These are phyloP conservation scores for Stemphylium lycopersici DNA, from an alignment of 2,329 filamentous ascomycete genomes.

Conservation along the genomic window DNA sequence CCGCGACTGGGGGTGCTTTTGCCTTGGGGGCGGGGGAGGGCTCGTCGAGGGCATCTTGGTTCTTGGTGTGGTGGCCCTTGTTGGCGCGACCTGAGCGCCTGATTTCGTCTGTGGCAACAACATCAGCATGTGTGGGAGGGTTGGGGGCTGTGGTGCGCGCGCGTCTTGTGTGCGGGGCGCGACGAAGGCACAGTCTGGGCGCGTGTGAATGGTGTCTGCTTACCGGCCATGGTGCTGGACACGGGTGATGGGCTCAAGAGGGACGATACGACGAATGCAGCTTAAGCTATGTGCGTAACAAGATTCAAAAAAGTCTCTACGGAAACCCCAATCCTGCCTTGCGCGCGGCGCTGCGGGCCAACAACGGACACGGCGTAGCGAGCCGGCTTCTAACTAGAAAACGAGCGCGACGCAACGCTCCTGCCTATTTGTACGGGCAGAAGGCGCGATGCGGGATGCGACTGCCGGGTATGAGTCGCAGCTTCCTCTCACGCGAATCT, in stretches of 20 bases:
- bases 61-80: constrained; percentile 93
- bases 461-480: constrained; percentile 25
- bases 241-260: constrained; percentile 39
- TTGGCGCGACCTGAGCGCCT: constrained; percentile 94
- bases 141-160: constrained; percentile 18
- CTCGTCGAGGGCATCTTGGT: constrained; percentile 65
- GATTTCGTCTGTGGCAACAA: constrained; percentile 69
- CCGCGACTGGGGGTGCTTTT: constrained; percentile 52
- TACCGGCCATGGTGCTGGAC: constrained; percentile 64
- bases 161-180: constrained; percentile 9
- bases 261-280: constrained; percentile 38
- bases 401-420: constrained; percentile 25
- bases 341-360: constrained; percentile 28
- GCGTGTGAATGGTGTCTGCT: constrained; percentile 52
- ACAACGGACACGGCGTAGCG: constrained; percentile 24
- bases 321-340: constrained; percentile 33
- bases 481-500: constrained; percentile 31
- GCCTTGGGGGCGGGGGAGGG: constrained; percentile 54
- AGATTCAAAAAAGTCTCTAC: constrained; percentile 47
- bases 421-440: constrained; percentile 22
- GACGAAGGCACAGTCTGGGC: constrained; percentile 7
- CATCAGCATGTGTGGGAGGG: constrained; percentile 34
- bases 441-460: constrained; percentile 26
- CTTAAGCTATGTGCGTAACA: constrained; percentile 43
- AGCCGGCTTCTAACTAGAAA: constrained; percentile 36